These are phyloP conservation scores for Holtermannia corniformis DNA, from an alignment of 768 basidiomycete genomes.

Conservation along the genomic window DNA sequence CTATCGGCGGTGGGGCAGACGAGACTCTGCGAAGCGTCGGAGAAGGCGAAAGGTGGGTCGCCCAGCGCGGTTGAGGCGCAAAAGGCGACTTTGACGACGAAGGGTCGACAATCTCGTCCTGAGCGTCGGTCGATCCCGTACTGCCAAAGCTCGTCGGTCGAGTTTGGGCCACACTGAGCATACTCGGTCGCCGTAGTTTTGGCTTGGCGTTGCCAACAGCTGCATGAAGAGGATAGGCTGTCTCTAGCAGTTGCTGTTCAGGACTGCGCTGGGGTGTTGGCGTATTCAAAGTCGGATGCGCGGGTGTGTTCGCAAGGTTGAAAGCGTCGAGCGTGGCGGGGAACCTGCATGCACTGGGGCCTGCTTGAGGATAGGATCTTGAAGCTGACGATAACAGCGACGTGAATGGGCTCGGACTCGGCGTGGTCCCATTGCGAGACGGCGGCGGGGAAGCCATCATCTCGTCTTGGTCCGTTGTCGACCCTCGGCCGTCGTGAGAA, in stretches of 20 bases:
- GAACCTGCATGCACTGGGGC: neutral
- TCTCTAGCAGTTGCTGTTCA: neutral
- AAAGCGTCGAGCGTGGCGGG: neutral
- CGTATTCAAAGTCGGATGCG: neutral
- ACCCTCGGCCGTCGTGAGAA: no score
- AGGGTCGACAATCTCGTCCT: neutral
- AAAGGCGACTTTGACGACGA: neutral
- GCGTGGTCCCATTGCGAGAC: conserved; percentile 16
- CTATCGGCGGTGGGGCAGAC: conserved; percentile 18
- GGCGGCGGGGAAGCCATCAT: conserved; percentile 6
- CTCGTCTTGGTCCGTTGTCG: no score
- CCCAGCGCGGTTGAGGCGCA: conserved; percentile 22
- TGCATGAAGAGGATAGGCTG: conserved; percentile 11
- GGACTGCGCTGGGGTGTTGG: conserved; percentile 10
- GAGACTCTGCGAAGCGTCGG: conserved; percentile 10
- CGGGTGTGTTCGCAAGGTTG: neutral
- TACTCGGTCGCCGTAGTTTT: conserved; percentile 23
- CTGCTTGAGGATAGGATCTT: neutral
- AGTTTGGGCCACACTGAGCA: conserved; percentile 24
- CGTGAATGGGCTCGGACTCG: neutral
- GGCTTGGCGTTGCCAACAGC: conserved; percentile 13
- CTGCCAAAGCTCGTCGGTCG: conserved; percentile 6
- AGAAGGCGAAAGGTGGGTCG: conserved; percentile 2
- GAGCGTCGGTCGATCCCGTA: neutral
- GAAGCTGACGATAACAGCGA: neutral